A percentile compares a stretch with the other conserved stretches of the same genome.
Evolutionary conservation across 2,329 filamentous ascomycete species (phyloP).

Genomic region (Corinectria fuckeliana): DNA sequence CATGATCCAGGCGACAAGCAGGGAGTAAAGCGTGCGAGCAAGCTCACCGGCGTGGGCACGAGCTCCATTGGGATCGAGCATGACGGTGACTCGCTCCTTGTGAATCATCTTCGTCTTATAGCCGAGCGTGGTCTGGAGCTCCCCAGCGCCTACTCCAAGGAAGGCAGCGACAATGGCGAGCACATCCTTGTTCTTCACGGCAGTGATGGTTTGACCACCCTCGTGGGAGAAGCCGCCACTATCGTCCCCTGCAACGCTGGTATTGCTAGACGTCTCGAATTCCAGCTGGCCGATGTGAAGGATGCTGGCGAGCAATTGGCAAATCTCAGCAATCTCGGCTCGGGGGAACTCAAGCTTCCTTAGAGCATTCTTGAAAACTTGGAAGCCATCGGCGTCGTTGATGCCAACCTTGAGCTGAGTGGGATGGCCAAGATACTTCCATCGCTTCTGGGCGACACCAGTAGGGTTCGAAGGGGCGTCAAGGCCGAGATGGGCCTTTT

Average conservation of each 20-base stretch:
- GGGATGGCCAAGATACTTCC: constrained; percentile 95
- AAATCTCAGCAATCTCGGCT: constrained; percentile 94
- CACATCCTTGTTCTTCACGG: constrained; percentile 92
- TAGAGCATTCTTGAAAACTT: constrained; percentile 95
- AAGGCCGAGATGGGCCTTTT: constrained; percentile 82
- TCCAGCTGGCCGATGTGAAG: constrained; percentile 98
- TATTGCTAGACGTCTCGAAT: constrained; percentile 83
- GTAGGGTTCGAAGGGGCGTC: constrained; percentile 55
- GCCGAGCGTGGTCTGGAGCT: constrained; percentile 86
- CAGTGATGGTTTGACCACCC: constrained; percentile 83
- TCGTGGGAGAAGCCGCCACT: constrained; percentile 97
- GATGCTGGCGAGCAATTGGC: constrained; percentile 90
- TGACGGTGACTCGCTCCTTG: constrained; percentile 95
- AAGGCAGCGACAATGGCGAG: constrained; percentile 90
- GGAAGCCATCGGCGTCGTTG: constrained; percentile 94
- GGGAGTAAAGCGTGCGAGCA: constrained; percentile 89
- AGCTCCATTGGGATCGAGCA: constrained; percentile 92
- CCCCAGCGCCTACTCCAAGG: constrained; percentile 79
- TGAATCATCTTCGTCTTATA: constrained; percentile 98
- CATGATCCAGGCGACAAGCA: constrained; percentile 92
- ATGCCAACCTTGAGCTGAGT: constrained; percentile 97
- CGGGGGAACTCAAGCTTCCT: constrained; percentile 93
- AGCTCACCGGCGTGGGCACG: constrained; percentile 93
- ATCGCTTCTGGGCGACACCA: constrained; percentile 74
- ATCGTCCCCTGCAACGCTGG: constrained; percentile 81